phyloP scores from a whole-genome alignment of 129 eudicot species.

The Flaveria robusta region DNA sequence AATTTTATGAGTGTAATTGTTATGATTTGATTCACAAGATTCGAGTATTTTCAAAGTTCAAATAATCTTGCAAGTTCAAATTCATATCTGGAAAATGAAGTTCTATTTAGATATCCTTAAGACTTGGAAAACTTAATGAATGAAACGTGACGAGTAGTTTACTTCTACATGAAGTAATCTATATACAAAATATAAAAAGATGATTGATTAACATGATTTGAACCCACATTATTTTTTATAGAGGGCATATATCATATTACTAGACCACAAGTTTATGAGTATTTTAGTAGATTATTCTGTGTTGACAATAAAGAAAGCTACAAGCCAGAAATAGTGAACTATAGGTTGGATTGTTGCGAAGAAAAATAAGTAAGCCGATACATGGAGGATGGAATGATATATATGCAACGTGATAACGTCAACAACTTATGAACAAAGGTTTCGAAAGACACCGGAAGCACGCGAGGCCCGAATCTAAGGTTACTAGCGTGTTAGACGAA shows the following conservation, averaged over 20 bases:
- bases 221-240: background rate
- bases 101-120: background rate
- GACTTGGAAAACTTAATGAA: background rate
- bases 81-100: background rate
- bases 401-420: slow-evolving; percentile 34
- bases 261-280: background rate
- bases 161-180: background rate
- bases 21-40: slow-evolving; percentile 26
- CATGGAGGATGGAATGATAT: slow-evolving; percentile 27
- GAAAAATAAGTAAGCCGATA: background rate
- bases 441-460: slow-evolving; percentile 42
- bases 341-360: slow-evolving; percentile 16
- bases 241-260: background rate
- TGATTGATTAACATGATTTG: too few species aligned
- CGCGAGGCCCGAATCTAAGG: slow-evolving; percentile 30
- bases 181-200: too few species aligned
- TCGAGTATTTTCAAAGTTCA: background rate
- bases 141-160: background rate
- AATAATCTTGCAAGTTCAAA: background rate
- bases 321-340: slow-evolving; percentile 21
- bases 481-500: slow-evolving; percentile 15
- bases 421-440: slow-evolving; percentile 71
- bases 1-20: background rate
- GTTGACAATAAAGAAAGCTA: background rate
- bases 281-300: background rate